These are phyloP conservation scores for Kuraishia ogatae DNA, from an alignment of 805 yeast genomes.

Conservation along the genomic window DNA sequence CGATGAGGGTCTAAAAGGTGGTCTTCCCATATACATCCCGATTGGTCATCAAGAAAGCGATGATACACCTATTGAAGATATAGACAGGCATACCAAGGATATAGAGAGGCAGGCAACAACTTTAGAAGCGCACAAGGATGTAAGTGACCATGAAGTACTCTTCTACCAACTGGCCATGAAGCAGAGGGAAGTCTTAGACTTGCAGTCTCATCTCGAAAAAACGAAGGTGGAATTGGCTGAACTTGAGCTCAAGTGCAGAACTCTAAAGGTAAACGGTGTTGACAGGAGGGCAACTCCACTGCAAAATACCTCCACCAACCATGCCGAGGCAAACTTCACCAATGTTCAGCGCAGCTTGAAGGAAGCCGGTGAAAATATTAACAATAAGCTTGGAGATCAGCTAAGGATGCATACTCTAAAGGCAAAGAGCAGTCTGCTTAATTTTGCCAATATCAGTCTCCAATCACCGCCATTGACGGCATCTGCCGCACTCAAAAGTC, in stretches of 20 bases:
- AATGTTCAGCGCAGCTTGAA: background rate
- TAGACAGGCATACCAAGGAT: background rate
- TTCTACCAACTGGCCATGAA: slow-evolving; percentile 37
- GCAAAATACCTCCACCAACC: background rate
- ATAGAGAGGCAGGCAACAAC: background rate
- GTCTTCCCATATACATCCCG: slow-evolving; percentile 28
- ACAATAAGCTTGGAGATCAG: background rate
- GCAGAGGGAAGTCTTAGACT: slow-evolving; percentile 42
- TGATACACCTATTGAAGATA: slow-evolving; percentile 4
- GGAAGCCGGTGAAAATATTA: background rate
- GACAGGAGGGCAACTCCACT: background rate
- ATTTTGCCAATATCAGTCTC: background rate
- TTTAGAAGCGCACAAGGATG: background rate
- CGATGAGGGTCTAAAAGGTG: slow-evolving; percentile 7
- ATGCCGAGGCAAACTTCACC: background rate
- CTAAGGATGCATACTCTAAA: background rate
- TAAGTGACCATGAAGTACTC: slow-evolving; percentile 11
- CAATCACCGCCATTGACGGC: background rate
- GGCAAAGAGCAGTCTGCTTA: background rate
- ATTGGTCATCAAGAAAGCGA: slow-evolving; percentile 10
- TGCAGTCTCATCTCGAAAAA: slow-evolving; percentile 33
- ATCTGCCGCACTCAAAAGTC: background rate
- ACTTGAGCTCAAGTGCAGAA: slow-evolving; percentile 24
- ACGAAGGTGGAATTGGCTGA: slow-evolving; percentile 28
- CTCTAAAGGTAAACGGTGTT: slow-evolving; percentile 1